phyloP scores from a whole-genome alignment of 83 land plant species.

The Diphasiastrum complanatum region DNA sequence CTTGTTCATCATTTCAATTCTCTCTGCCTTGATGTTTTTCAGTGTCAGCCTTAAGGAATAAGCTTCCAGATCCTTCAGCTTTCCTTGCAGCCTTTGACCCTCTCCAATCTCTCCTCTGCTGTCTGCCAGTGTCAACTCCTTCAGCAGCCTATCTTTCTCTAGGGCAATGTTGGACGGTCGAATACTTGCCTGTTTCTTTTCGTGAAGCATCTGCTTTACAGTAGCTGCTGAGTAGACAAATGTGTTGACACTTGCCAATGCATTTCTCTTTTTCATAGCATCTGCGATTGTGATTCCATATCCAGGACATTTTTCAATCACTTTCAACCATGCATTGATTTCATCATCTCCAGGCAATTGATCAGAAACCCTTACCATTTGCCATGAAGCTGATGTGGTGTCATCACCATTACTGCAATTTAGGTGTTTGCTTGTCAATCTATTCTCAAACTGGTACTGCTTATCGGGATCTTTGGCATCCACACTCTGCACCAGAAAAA shows the following conservation, averaged over 20 bases:
- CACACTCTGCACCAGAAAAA: constrained; percentile 79
- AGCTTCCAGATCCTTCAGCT: constrained; percentile 63
- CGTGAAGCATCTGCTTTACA: constrained; percentile 93
- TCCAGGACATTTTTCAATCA: constrained; percentile 41
- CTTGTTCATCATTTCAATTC: constrained; percentile 84
- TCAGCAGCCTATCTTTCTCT: constrained; percentile 72
- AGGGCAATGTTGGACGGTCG: constrained; percentile 77
- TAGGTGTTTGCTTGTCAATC: constrained; percentile 67
- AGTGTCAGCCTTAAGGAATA: constrained; percentile 37
- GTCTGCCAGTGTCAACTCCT: constrained; percentile 61
- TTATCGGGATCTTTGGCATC: constrained; percentile 81
- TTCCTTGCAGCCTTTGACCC: constrained; percentile 56
- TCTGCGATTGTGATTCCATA: constrained; percentile 47
- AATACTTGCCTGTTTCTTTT: constrained; percentile 72
- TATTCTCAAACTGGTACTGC: constrained; percentile 72
- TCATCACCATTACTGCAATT: constrained; percentile 83
- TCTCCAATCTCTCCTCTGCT: constrained; percentile 50
- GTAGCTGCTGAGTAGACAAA: constrained; percentile 86
- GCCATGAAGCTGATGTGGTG: constrained; percentile 80
- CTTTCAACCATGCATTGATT: constrained; percentile 50
- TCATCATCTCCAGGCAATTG: constrained; percentile 53
- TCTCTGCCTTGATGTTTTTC: constrained; percentile 68
- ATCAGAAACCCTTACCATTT: constrained; percentile 90
- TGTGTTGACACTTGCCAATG: constrained; percentile 41
- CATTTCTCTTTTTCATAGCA: constrained; percentile 56